Conservation (phyloP, 176 grass and related monocot genomes). For the Rhynchospora breviuscula region DNA sequence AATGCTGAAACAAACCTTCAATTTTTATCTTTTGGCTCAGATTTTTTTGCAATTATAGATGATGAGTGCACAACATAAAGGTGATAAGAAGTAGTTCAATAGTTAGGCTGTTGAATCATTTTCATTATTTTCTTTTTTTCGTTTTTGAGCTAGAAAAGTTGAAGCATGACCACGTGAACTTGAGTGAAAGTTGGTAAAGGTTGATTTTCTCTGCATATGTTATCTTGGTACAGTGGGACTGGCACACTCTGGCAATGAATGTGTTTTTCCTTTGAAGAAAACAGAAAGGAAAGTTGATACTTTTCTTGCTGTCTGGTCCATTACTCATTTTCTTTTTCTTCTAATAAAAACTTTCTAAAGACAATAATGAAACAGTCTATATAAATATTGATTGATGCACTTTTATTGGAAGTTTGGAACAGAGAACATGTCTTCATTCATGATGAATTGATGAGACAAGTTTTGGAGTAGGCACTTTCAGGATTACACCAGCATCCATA, state of each 20-base stretch:
- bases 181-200: neutral
- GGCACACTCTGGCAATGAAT: neutral
- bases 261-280: neutral
- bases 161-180: neutral
- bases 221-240: neutral
- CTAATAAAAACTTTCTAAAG: neutral
- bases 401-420: neutral
- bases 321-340: neutral
- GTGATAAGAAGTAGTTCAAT: neutral
- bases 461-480: neutral
- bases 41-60: neutral
- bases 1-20: neutral
- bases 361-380: neutral
- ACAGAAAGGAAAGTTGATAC: neutral
- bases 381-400: neutral
- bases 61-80: neutral
- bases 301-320: neutral
- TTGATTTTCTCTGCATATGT: constrained; percentile 13
- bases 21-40: neutral
- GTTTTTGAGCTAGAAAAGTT: neutral
- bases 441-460: no score
- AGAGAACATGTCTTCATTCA: neutral
- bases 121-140: neutral
- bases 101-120: neutral
- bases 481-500: neutral